Conservation (phyloP, 2,329 filamentous ascomycete genomes). For the Talaromyces sp. region DNA sequence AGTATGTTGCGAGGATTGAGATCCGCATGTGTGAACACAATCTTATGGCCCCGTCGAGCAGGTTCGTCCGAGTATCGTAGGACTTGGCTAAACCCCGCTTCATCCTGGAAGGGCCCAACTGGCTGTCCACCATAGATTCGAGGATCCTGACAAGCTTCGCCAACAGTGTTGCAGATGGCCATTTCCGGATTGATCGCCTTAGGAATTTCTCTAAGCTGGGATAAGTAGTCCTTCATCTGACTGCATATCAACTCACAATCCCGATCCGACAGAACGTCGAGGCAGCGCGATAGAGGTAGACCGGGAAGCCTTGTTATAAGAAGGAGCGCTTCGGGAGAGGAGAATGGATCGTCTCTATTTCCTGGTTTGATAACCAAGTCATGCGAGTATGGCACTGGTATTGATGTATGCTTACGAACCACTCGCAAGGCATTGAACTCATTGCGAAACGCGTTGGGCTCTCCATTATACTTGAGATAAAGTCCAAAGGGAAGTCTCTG, state of each 20-base stretch:
- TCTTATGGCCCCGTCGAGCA: background rate
- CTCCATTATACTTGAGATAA: background rate
- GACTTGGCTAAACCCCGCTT: background rate
- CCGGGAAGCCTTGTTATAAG: background rate
- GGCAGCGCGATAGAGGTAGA: background rate
- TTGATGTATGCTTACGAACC: background rate
- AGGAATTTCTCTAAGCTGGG: background rate
- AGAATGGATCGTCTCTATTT: background rate
- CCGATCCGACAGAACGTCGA: background rate
- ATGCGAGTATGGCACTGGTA: background rate
- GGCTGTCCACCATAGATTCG: background rate
- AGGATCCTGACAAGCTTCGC: background rate
- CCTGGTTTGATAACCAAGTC: background rate
- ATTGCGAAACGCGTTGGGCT: background rate
- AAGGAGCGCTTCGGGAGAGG: background rate
- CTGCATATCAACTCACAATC: background rate
- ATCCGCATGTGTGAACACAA: slow-evolving; percentile 3
- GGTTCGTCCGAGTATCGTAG: background rate
- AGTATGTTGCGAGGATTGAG: slow-evolving; percentile 1
- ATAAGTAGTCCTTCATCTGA: background rate
- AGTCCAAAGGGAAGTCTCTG: background rate
- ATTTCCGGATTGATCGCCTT: background rate
- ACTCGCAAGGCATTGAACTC: background rate
- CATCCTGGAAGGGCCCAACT: background rate
- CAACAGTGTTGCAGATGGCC: background rate